A percentile compares a stretch with the other conserved stretches of the same genome.
Conservation (phyloP, 2,329 filamentous ascomycete species). For the Ilyonectria sp. region DNA sequence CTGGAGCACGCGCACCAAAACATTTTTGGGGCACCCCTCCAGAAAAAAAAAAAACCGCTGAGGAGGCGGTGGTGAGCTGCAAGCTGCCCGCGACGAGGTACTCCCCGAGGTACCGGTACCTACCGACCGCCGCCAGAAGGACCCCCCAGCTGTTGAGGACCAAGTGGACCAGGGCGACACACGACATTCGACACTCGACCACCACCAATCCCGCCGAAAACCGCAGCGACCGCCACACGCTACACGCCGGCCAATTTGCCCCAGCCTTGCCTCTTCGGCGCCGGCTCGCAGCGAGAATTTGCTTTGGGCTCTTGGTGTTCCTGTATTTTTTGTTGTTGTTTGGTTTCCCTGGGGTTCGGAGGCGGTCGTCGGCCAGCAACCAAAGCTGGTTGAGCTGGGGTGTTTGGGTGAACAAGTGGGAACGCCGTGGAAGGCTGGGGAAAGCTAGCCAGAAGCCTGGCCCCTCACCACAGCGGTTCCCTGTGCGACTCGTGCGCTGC, state of each 20-base stretch:
- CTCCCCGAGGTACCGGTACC: constrained; percentile 42
- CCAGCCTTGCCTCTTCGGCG: constrained; percentile 8
- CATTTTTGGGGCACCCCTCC: constrained; percentile 15
- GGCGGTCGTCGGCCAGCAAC: constrained; percentile 23
- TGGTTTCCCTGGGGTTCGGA: constrained; percentile 30
- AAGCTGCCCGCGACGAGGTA: constrained; percentile 11
- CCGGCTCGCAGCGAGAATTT: constrained; percentile 21
- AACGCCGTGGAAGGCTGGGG: constrained; percentile 25
- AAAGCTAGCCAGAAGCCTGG: constrained; percentile 4
- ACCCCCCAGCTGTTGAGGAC: constrained; percentile 48
- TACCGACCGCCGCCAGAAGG: constrained; percentile 4
- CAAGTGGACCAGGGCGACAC: constrained; percentile 37
- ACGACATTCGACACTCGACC: constrained; percentile 42
- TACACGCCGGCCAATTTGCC: constrained; percentile 34
- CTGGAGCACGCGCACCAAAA: constrained; percentile 27
- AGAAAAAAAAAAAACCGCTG: constrained; percentile 42
- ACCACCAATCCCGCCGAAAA: constrained; percentile 41
- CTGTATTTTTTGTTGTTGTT: constrained; percentile 5
- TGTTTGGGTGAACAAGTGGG: constrained; percentile 23
- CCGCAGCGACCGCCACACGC: constrained; percentile 37
- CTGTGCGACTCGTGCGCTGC: constrained; percentile 11
- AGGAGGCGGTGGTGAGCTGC: constrained; percentile 22
- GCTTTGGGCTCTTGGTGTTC: constrained; percentile 23
- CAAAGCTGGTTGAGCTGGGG: constrained; percentile 31
- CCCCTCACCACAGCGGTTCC: constrained; percentile 13